Base-by-base conservation (phyloP, 371 early-diverging fungal species). In the Mucor ambiguus region DNA sequence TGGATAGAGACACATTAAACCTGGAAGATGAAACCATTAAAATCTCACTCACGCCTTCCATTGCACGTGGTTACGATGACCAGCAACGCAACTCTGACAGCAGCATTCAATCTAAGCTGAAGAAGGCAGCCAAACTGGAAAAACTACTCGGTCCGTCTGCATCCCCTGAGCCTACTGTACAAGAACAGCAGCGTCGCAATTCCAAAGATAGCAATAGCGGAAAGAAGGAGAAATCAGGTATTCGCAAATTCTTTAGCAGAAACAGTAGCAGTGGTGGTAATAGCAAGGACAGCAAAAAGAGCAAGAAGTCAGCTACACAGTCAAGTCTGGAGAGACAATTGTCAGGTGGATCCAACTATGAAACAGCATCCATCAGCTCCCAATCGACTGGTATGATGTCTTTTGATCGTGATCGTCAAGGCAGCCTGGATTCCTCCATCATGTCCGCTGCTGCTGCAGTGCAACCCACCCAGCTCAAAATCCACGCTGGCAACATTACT, bases 211-310 rank as follows among this genome's bases (percentile, higher is more conserved):
- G 71, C 22, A 72, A 77, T 2, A 69, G 66, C 22, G 71, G 71
- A 26, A 74, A 74, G 37, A 77, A 80, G 58, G 71, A 79, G 55
- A 78, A 74, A 24, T 52, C 69, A 3, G 76, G 81, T 11, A 64
- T 81, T 30, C 80, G 79, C 1, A 79, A 78, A 64, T 71, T 81
- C 64, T 81, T 81, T 60, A 76, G 80, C 14, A 71, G 83, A 10
- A 44, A 49, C 24, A 75, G 74, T 46, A 44, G 57, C 24, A 75
- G 74, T 54, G 20, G 43, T 38, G 69, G 67, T 26, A 68, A 66
- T 22, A 71, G 72, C 14, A 70, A 75, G 60, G 62, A 72, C 24
- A 72, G 63, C 38, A 77, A 81, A 35, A 74, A 64, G 24, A 54
- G 64, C 55, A 49, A 66, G 33, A 43, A 46, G 33, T 52, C 28